phyloP scores from a whole-genome alignment of 176 grass and related monocot genomes.

The Rhipidocladum racemiflorum region DNA sequence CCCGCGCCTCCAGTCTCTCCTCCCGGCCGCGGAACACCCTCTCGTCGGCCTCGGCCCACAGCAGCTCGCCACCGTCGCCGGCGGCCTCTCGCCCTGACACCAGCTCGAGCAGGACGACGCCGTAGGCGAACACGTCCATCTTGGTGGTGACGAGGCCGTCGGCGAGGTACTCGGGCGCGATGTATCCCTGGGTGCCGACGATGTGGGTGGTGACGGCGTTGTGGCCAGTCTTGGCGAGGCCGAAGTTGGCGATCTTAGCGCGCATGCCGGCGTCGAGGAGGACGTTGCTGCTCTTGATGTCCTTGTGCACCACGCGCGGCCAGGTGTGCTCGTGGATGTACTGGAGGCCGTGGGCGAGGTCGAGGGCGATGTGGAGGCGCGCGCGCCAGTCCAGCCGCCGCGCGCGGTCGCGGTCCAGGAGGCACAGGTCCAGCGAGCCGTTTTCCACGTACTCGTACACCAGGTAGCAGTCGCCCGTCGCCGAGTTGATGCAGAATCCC shows the following conservation, averaged over 20 bases:
- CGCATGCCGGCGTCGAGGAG: slow-evolving; percentile 65
- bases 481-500: slow-evolving; percentile 82
- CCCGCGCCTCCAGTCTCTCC: slow-evolving; percentile 37
- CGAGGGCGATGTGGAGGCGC: slow-evolving; percentile 79
- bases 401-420: slow-evolving; percentile 37
- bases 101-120: slow-evolving; percentile 89
- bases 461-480: slow-evolving; percentile 77
- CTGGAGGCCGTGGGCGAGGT: slow-evolving; percentile 88
- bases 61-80: slow-evolving; percentile 46
- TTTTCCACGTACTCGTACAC: slow-evolving; percentile 96
- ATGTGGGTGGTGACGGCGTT: slow-evolving; percentile 97
- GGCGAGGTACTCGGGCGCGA: slow-evolving; percentile 87
- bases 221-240: slow-evolving; percentile 87
- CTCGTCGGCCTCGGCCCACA: slow-evolving; percentile 73
- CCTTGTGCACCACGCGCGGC: slow-evolving; percentile 99
- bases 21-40: slow-evolving; percentile 45
- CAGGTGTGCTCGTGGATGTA: slow-evolving; percentile 99
- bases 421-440: slow-evolving; percentile 78
- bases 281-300: slow-evolving; percentile 97
- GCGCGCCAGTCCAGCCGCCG: slow-evolving; percentile 58
- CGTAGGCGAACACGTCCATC: slow-evolving; percentile 95
- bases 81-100: slow-evolving; percentile 67
- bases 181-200: slow-evolving; percentile 92
- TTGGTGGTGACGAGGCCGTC: slow-evolving; percentile 94
- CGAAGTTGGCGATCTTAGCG: slow-evolving; percentile 99